These are phyloP conservation scores for Fusarium subglutinans DNA, from an alignment of 2,329 filamentous ascomycete genomes.

Conservation along the genomic window DNA sequence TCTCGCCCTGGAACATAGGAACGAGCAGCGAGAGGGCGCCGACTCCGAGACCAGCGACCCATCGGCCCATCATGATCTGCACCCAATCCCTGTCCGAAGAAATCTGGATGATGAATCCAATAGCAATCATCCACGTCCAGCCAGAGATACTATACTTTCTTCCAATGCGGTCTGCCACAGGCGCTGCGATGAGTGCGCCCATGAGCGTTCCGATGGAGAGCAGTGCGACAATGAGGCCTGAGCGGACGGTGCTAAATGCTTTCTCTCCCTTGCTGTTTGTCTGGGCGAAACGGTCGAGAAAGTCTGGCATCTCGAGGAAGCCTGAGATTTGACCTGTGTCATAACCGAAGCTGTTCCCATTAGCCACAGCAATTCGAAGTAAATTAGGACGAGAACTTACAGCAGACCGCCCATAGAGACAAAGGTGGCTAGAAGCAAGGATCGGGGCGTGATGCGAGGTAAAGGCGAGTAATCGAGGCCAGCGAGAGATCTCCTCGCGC, in stretches of 20 bases:
- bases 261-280: constrained; percentile 49
- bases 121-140: constrained; percentile 67
- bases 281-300: constrained; percentile 61
- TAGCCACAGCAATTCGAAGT: too few relatives aligned
- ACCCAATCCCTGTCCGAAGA: constrained; percentile 65
- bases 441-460: constrained; percentile 50
- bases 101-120: constrained; percentile 76
- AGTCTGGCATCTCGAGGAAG: constrained; percentile 67
- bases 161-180: constrained; percentile 71
- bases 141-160: constrained; percentile 69
- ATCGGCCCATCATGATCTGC: constrained; percentile 72
- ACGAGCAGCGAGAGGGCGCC: constrained; percentile 71
- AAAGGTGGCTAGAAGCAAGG: constrained; percentile 51
- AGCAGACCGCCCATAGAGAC: constrained; percentile 58
- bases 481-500: constrained; percentile 47
- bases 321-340: constrained; percentile 65
- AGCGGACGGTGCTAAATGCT: constrained; percentile 62
- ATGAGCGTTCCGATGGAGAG: constrained; percentile 69
- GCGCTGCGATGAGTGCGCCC: constrained; percentile 68
- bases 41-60: constrained; percentile 73
- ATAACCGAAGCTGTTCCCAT: constrained; percentile 50
- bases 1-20: constrained; percentile 80
- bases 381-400: constrained; percentile 37
- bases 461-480: constrained; percentile 58
- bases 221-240: constrained; percentile 67